These are phyloP conservation scores for Botryotinia globosa DNA, from an alignment of 2,329 filamentous ascomycete genomes.

Conservation along the genomic window DNA sequence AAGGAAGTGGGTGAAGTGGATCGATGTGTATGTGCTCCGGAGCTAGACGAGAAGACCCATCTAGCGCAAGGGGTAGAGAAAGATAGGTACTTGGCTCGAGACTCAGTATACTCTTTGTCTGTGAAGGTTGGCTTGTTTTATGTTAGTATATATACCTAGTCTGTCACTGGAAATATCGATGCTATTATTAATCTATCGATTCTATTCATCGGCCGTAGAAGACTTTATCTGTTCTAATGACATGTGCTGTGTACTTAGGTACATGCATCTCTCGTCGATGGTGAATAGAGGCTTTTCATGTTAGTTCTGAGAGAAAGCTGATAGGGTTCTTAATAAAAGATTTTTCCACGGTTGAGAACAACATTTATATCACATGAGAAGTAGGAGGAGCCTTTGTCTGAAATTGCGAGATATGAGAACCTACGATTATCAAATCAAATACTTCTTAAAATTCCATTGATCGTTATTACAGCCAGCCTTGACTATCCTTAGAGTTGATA, in stretches of 20 bases:
- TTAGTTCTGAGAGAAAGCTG: neutral
- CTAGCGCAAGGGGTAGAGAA: neutral
- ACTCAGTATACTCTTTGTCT: neutral
- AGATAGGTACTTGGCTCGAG: neutral
- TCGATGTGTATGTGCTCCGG: neutral
- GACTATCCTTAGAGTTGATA: neutral
- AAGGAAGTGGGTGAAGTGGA: neutral
- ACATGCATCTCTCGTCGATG: neutral
- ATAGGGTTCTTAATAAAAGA: neutral
- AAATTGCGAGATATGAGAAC: neutral
- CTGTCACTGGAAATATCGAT: neutral
- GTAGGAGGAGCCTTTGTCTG: neutral
- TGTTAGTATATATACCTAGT: neutral
- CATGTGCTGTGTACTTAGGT: neutral
- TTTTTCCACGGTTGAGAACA: neutral
- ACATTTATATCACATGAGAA: neutral
- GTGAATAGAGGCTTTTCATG: neutral
- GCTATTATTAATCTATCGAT: neutral
- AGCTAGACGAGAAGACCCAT: neutral
- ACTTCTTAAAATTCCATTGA: neutral
- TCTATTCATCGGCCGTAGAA: neutral
- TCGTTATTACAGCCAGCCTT: neutral
- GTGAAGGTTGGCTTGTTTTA: neutral
- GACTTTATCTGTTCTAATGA: neutral
- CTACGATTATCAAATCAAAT: neutral